Evolutionary conservation across 371 early-diverging fungal species (phyloP).

Genomic region (Saksenaea vasiformis): DNA sequence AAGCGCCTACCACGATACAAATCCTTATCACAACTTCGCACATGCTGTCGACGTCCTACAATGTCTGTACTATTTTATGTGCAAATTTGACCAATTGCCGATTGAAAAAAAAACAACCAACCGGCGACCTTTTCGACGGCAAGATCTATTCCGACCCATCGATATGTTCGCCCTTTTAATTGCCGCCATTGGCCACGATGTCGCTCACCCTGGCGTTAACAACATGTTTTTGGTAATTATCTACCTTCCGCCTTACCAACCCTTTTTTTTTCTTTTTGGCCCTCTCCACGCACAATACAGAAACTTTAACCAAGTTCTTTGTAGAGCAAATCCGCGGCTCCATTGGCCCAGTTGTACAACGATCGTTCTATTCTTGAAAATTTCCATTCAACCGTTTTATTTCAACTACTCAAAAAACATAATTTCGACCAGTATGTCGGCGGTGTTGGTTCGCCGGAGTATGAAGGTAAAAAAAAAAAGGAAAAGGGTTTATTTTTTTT

Average conservation of each 20-base stretch:
- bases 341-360: conserved; percentile 87
- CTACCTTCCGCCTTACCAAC: too few species aligned
- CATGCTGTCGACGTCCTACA: conserved; percentile 91
- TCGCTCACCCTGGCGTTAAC: conserved; percentile 85
- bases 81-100: conserved; percentile 41
- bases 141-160: conserved; percentile 60
- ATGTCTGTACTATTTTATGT: conserved; percentile 71
- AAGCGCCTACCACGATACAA: conserved; percentile 69
- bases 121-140: conserved; percentile 33
- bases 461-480: conserved; percentile 39
- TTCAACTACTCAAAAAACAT: conserved; percentile 76
- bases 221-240: conserved; percentile 72
- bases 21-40: conserved; percentile 84
- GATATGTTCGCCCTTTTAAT: conserved; percentile 75
- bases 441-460: conserved; percentile 15
- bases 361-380: conserved; percentile 92
- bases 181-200: conserved; percentile 82
- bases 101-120: conserved; percentile 34
- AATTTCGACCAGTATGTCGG: conserved; percentile 46
- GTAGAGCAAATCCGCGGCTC: conserved; percentile 71
- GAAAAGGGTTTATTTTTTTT: background rate
- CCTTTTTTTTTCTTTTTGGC: background rate
- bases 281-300: background rate
- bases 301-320: background rate
- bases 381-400: conserved; percentile 87